Conservation (phyloP, 2,329 filamentous ascomycete genomes). For the Colletotrichum magnum region DNA sequence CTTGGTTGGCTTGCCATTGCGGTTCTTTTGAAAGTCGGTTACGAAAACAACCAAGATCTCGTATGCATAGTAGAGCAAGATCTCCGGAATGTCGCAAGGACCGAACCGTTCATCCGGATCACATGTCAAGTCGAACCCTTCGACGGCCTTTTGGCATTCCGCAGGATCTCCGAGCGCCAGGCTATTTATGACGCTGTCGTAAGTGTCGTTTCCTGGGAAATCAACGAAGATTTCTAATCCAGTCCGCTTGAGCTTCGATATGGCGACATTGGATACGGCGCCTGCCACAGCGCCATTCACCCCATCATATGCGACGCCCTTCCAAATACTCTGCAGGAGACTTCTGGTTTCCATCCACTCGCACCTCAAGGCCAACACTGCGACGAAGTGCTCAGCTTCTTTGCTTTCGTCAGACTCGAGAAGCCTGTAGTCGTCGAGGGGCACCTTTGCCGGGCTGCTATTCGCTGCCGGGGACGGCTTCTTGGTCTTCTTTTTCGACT, state of each 20-base stretch:
- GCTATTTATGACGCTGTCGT: constrained; percentile 56
- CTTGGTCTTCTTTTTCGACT: constrained; percentile 26
- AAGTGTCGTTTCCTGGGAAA: constrained; percentile 61
- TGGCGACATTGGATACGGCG: constrained; percentile 56
- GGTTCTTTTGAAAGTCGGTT: constrained; percentile 58
- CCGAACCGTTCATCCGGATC: background rate
- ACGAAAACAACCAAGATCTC: constrained; percentile 60
- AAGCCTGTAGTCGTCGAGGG: constrained; percentile 60
- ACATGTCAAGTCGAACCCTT: background rate
- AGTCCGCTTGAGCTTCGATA: constrained; percentile 57
- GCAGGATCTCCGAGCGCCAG: constrained; percentile 55
- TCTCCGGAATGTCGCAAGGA: constrained; percentile 56
- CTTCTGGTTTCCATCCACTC: constrained; percentile 57
- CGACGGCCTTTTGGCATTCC: constrained; percentile 37
- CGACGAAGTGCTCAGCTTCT: constrained; percentile 42
- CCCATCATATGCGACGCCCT: constrained; percentile 58
- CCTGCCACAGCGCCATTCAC: constrained; percentile 63
- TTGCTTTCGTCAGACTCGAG: constrained; percentile 53
- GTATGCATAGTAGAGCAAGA: constrained; percentile 59
- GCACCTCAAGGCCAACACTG: constrained; percentile 55
- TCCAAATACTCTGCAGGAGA: constrained; percentile 58
- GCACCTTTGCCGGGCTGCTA: constrained; percentile 51
- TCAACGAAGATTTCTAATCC: constrained; percentile 58
- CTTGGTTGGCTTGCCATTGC: constrained; percentile 62
- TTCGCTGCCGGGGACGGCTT: constrained; percentile 19